These are phyloP conservation scores for Albugo candida DNA, from an alignment of 352 stramenopile genomes.

Conservation along the genomic window DNA sequence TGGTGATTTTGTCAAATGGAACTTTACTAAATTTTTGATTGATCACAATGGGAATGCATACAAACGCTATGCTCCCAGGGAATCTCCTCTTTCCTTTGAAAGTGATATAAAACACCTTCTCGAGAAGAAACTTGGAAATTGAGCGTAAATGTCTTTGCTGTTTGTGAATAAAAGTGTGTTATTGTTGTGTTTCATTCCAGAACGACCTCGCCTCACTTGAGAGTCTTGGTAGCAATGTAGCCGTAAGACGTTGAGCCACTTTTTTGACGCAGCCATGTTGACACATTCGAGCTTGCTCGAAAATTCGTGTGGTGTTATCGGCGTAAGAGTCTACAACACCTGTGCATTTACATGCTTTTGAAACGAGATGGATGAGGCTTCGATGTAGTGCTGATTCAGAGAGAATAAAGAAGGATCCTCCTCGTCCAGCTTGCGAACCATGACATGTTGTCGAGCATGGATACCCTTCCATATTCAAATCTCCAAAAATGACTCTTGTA, in stretches of 20 bases:
- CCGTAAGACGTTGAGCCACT: slow-evolving; percentile 4
- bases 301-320: slow-evolving; percentile 2
- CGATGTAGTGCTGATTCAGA: slow-evolving; percentile 18
- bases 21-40: slow-evolving; percentile 53
- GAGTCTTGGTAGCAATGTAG: too few relatives aligned
- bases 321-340: too few relatives aligned
- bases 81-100: too few relatives aligned
- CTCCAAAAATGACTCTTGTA: slow-evolving; percentile 33
- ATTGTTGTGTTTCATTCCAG: too few relatives aligned
- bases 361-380: slow-evolving; percentile 16
- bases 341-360: slow-evolving; percentile 1
- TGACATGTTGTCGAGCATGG: slow-evolving; percentile 50
- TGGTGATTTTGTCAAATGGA: slow-evolving; percentile 30
- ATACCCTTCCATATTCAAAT: slow-evolving; percentile 71
- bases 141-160: too few relatives aligned
- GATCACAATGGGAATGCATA: slow-evolving; percentile 17
- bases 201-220: too few relatives aligned
- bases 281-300: slow-evolving; percentile 38
- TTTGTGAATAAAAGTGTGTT: too few relatives aligned
- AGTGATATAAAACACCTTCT: too few relatives aligned
- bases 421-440: slow-evolving; percentile 50
- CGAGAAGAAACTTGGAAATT: too few relatives aligned
- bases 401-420: slow-evolving; percentile 50
- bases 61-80: slow-evolving; percentile 12
- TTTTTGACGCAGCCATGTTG: slow-evolving; percentile 41